Conservation (phyloP, 129 eudicot genomes). For the Chrysanthemum lavandulifolium region DNA sequence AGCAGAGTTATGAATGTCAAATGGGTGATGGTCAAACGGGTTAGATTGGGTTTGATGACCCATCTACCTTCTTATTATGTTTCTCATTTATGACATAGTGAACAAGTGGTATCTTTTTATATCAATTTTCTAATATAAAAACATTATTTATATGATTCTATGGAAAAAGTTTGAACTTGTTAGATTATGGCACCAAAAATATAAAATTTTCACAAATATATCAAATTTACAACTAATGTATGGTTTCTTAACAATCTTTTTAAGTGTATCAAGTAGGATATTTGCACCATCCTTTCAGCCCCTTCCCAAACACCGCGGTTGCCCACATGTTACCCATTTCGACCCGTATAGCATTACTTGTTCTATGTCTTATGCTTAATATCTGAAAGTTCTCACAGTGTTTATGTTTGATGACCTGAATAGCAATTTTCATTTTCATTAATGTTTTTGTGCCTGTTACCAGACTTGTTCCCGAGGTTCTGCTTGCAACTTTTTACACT, state of each 20-base stretch:
- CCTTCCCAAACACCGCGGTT: not conserved
- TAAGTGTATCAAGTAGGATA: not conserved
- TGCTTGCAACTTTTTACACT: conserved; percentile 90
- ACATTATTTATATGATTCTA: not conserved
- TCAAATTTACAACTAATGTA: no score
- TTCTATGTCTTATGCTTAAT: not conserved
- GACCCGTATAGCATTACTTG: not conserved
- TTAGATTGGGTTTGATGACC: not conserved
- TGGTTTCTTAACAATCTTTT: no score
- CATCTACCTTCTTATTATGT: not conserved
- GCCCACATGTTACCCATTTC: no score
- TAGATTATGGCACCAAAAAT: not conserved
- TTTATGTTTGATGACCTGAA: conserved; percentile 18
- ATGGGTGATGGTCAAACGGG: not conserved
- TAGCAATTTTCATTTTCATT: not conserved
- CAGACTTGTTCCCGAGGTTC: conserved; percentile 92
- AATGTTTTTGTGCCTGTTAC: conserved; percentile 14
- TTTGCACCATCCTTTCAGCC: not conserved
- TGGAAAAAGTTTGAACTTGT: not conserved
- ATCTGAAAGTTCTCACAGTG: not conserved
- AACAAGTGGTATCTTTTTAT: not conserved
- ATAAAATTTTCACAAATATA: no score
- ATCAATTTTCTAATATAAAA: not conserved
- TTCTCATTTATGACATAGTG: not conserved
- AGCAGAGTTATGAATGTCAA: not conserved